These are phyloP conservation scores for Pythium folliculosum DNA, from an alignment of 352 stramenopile species.

Conservation along the genomic window DNA sequence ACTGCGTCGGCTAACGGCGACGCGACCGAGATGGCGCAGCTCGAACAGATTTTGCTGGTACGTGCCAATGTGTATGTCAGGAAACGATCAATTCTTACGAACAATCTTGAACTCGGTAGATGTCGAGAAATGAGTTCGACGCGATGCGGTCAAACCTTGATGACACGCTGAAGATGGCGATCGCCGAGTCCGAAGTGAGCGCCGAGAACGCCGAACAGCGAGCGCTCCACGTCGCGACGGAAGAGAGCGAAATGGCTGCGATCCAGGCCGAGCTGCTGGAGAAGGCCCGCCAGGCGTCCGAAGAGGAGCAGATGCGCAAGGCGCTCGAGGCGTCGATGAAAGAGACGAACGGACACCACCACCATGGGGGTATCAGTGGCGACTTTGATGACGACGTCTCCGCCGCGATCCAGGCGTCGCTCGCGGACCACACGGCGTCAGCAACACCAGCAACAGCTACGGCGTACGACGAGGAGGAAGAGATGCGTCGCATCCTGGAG, in stretches of 20 bases:
- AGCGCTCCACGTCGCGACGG: slow-evolving; percentile 54
- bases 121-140: slow-evolving; percentile 77
- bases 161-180: slow-evolving; percentile 65
- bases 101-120: too few species aligned
- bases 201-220: slow-evolving; percentile 34
- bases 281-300: slow-evolving; percentile 66
- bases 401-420: slow-evolving; percentile 70
- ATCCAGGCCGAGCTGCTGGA: slow-evolving; percentile 74
- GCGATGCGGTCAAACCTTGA: slow-evolving; percentile 76
- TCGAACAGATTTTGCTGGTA: slow-evolving; percentile 75
- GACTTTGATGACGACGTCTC: slow-evolving; percentile 62
- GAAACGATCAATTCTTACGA: too few species aligned
- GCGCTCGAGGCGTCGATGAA: slow-evolving; percentile 69
- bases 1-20: slow-evolving; percentile 43
- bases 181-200: slow-evolving; percentile 45
- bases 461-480: slow-evolving; percentile 50
- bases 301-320: slow-evolving; percentile 73
- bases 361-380: not conserved
- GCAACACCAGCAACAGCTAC: not conserved
- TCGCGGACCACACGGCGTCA: slow-evolving; percentile 27
- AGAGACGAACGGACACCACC: slow-evolving; percentile 15
- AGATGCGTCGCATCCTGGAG: slow-evolving; percentile 59
- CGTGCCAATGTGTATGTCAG: not conserved
- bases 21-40: slow-evolving; percentile 65
- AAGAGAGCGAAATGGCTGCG: slow-evolving; percentile 71